Percentiles rank a stretch among this genome's conserved stretches.
phyloP scores from a whole-genome alignment of 164 flowering plant species.

The Umbellularia californica region DNA sequence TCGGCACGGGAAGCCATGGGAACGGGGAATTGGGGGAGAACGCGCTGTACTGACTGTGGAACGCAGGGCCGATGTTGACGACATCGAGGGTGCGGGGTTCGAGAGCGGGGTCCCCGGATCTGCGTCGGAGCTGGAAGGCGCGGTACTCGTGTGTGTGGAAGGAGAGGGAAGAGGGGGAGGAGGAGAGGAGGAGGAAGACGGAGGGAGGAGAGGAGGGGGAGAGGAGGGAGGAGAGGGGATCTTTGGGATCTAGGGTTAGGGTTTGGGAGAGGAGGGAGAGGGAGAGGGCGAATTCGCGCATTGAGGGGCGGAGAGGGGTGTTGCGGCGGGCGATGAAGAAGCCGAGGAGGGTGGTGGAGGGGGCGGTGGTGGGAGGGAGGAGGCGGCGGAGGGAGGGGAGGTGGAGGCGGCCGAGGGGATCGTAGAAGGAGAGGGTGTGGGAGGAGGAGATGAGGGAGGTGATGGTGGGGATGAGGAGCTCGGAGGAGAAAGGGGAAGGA shows the following conservation, averaged over 20 bases:
- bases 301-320: conserved; percentile 67
- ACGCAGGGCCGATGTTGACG: conserved; percentile 80
- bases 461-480: conserved; percentile 45
- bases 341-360: conserved; percentile 46
- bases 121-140: conserved; percentile 48
- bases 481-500: conserved; percentile 24
- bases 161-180: conserved; percentile 37
- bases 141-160: conserved; percentile 85
- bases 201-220: conserved; percentile 26
- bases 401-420: conserved; percentile 43
- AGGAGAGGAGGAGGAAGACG: conserved; percentile 53
- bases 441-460: conserved; percentile 51
- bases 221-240: neutral
- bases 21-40: conserved; percentile 61
- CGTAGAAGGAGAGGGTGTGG: conserved; percentile 44
- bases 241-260: conserved; percentile 12
- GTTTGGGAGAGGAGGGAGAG: conserved; percentile 39
- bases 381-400: conserved; percentile 15
- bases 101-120: conserved; percentile 15
- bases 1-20: conserved; percentile 41
- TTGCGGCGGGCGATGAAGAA: conserved; percentile 75
- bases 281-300: conserved; percentile 52
- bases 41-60: conserved; percentile 62
- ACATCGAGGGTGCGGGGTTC: conserved; percentile 52
- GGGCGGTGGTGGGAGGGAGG: conserved; percentile 19